These are phyloP conservation scores for Penicillium olsonii DNA, from an alignment of 2,329 filamentous ascomycete species.

Conservation along the genomic window DNA sequence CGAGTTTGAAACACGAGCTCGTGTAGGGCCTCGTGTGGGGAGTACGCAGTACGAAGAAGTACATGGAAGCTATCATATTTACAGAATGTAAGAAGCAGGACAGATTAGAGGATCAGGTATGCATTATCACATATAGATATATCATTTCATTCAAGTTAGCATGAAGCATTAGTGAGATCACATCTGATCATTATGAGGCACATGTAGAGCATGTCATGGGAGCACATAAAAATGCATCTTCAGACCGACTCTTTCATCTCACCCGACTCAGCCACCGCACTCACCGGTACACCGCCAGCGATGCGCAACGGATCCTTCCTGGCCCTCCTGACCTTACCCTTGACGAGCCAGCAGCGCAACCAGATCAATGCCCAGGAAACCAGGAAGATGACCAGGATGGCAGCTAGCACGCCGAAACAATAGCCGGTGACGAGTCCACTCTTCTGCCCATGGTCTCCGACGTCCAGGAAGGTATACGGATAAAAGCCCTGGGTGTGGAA, in stretches of 20 bases:
- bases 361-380: constrained; percentile 56
- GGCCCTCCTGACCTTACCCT: constrained; percentile 27
- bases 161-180: constrained; percentile 1
- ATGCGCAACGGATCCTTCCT: constrained; percentile 15
- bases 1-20: neutral
- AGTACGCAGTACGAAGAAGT: too few species aligned
- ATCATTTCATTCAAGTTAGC: constrained; percentile 1
- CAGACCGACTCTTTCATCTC: constrained; percentile 15
- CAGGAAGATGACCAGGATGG: constrained; percentile 56
- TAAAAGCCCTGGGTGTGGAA: constrained; percentile 70
- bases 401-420: constrained; percentile 59
- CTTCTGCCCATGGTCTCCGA: constrained; percentile 48
- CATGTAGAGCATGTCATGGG: neutral
- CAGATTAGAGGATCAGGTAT: neutral
- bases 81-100: too few species aligned
- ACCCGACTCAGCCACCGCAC: neutral
- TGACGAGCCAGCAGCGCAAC: constrained; percentile 52
- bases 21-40: too few species aligned
- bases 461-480: constrained; percentile 76
- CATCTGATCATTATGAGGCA: neutral
- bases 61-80: too few species aligned
- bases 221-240: neutral
- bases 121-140: neutral
- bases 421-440: constrained; percentile 63
- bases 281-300: neutral